Evolutionary conservation across 2,329 filamentous ascomycete species (phyloP), one percentile per base, ranked within the genome.

Genomic region (Trichoderma sp.): DNA sequence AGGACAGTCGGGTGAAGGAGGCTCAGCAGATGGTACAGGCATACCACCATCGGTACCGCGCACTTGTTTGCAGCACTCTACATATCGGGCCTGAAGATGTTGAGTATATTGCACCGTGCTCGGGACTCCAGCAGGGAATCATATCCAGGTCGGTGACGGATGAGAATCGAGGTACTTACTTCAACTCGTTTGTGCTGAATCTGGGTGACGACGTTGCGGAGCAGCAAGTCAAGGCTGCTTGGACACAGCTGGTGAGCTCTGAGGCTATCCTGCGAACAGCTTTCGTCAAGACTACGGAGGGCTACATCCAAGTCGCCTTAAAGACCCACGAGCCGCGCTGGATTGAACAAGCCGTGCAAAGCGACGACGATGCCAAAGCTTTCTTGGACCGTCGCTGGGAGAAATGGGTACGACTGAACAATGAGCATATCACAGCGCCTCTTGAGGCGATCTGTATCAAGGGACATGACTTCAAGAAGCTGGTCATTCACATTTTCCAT

Each of bases 51-150:
- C 83, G 83, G 60, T 81, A 92, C 73, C 79, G 82, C 5, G 76
- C 82, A 12, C 69, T 75, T 7, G 82, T 85, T 7, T 85, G 85
- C 19, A 79, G 79, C 7, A 76, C 79, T 3, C 78, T 96, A 0
- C 76, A 76, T 0, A 68, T 89, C 1, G 71, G 78, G 0, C 74
- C 79, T 1, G 72, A 77, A 6, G 79, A 87, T 1, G 83, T 97
- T 10, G 90, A 95, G 72, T 85, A 86, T 65, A 85, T 97, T 59
- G 87, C 87, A 0, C 93, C 93, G 4, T 97, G 93, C 73, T 96
- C 93, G 0, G 85, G 93, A 0, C 79, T 97, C 1, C 93, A 97
- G 72, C 87, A 94, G 73, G 93, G 93, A 0, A 94, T 97, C 80
- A 86, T 97, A 57, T 89, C 90, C 6, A 84, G 88, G 56, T 88